Conservation (phyloP, 1,284 basidiomycete genomes). For the Boletus mariae region DNA sequence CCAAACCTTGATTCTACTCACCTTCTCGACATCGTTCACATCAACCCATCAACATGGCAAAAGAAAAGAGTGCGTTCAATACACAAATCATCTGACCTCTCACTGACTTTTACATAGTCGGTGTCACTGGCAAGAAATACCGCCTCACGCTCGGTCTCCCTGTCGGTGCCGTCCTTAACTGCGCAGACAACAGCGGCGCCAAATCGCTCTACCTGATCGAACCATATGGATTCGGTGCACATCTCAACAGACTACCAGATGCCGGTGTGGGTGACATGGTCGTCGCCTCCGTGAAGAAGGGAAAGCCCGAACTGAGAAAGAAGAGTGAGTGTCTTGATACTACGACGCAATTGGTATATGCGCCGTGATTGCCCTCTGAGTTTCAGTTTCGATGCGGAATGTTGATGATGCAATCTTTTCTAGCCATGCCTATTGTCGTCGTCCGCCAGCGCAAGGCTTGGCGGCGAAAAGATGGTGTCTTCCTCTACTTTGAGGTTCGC, state of each 20-base stretch:
- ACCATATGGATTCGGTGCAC: constrained; percentile 91
- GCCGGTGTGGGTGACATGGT: constrained; percentile 99
- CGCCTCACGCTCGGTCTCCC: constrained; percentile 96
- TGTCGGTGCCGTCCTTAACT: constrained; percentile 98
- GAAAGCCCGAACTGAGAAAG: constrained; percentile 99
- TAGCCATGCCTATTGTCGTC: constrained; percentile 96
- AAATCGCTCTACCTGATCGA: constrained; percentile 94
- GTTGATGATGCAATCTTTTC: constrained; percentile 1
- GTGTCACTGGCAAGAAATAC: constrained; percentile 89
- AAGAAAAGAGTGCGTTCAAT: constrained; percentile 20
- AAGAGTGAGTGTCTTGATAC: constrained; percentile 70
- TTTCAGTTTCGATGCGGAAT: neutral
- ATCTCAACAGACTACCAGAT: constrained; percentile 96
- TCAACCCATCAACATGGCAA: constrained; percentile 19
- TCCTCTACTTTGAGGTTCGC: constrained; percentile 94
- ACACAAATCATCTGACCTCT: neutral
- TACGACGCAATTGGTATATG: too few relatives aligned
- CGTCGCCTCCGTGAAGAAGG: constrained; percentile 99
- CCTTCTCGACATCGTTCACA: neutral
- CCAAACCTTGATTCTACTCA: neutral
- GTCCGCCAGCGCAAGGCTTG: constrained; percentile 98
- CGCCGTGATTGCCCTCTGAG: too few relatives aligned
- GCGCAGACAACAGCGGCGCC: constrained; percentile 99
- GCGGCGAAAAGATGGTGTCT: constrained; percentile 96
- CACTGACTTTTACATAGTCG: constrained; percentile 17